Evolutionary conservation across 2,329 filamentous ascomycete genomes (phyloP).

Genomic region (Cladosporium sp.): DNA sequence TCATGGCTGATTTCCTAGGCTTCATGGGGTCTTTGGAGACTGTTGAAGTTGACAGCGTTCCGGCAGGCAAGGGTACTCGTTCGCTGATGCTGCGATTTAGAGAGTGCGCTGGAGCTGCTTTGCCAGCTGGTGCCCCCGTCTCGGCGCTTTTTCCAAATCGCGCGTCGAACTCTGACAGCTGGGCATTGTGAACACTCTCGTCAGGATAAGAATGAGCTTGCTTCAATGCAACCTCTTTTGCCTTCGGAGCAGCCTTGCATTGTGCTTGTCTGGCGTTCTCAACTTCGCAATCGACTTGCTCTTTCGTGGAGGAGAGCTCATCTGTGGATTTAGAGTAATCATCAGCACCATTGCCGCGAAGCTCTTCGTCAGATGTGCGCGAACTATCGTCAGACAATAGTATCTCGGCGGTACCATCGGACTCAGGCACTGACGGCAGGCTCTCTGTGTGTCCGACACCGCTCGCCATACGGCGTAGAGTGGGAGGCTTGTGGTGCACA

Average conservation of each 20-base stretch:
- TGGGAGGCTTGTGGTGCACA: not conserved
- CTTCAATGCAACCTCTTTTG: not conserved
- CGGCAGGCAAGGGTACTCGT: not conserved
- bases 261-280: not conserved
- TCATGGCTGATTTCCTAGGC: not conserved
- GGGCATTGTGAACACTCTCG: too few relatives aligned
- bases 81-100: constrained; percentile 7
- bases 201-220: too few relatives aligned
- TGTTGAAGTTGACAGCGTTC: not conserved
- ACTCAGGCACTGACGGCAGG: not conserved
- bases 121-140: too few relatives aligned
- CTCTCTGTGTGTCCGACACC: not conserved
- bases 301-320: not conserved
- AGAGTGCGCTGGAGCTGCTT: not conserved
- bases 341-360: not conserved
- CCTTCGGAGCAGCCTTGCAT: not conserved
- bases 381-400: not conserved
- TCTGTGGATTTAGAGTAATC: not conserved
- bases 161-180: too few relatives aligned
- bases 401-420: constrained; percentile 1
- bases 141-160: too few relatives aligned
- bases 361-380: too few relatives aligned
- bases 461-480: not conserved
- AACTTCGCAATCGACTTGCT: too few relatives aligned
- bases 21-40: not conserved